Percentiles rank a stretch among this genome's conserved stretches.
phyloP scores from a whole-genome alignment of 1,284 basidiomycete genomes.

The Chondrostereum purpureum region DNA sequence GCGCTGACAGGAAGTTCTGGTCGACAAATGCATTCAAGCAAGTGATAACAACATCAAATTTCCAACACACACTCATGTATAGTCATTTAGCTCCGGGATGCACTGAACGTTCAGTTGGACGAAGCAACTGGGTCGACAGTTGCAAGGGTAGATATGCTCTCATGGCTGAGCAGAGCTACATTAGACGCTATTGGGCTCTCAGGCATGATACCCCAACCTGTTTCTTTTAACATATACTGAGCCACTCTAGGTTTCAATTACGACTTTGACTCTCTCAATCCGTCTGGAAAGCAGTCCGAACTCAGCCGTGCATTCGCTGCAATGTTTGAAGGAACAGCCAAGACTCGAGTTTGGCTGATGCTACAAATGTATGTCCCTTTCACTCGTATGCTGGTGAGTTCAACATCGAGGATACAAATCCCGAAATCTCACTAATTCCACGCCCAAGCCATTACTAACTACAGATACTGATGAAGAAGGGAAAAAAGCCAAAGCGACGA shows the following conservation, averaged over 20 bases:
- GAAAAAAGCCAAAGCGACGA: slow-evolving; percentile 17
- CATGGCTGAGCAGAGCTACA: slow-evolving; percentile 51
- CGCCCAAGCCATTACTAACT: not conserved
- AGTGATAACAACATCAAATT: no score
- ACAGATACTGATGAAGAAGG: slow-evolving; percentile 20
- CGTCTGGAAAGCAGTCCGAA: slow-evolving; percentile 31
- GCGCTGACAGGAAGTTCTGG: slow-evolving; percentile 11
- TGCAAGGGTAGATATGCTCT: slow-evolving; percentile 39
- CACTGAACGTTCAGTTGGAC: no score
- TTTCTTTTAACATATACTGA: no score
- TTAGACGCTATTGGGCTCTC: slow-evolving; percentile 67
- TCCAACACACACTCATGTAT: no score
- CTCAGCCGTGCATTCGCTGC: slow-evolving; percentile 41
- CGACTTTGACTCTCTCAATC: slow-evolving; percentile 47
- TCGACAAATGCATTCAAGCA: slow-evolving; percentile 12
- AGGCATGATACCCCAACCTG: slow-evolving; percentile 38
- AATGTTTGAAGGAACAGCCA: slow-evolving; percentile 32
- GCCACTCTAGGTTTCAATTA: slow-evolving; percentile 53
- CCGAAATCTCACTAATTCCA: not conserved
- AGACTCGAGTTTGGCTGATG: slow-evolving; percentile 26
- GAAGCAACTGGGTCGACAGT: no score
- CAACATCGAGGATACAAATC: not conserved
- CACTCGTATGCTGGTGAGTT: slow-evolving; percentile 35
- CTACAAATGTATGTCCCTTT: slow-evolving; percentile 34
- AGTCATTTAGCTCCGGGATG: slow-evolving; percentile 39